Evolutionary conservation across 768 basidiomycete genomes (phyloP).

Genomic region (Mycena crocata): DNA sequence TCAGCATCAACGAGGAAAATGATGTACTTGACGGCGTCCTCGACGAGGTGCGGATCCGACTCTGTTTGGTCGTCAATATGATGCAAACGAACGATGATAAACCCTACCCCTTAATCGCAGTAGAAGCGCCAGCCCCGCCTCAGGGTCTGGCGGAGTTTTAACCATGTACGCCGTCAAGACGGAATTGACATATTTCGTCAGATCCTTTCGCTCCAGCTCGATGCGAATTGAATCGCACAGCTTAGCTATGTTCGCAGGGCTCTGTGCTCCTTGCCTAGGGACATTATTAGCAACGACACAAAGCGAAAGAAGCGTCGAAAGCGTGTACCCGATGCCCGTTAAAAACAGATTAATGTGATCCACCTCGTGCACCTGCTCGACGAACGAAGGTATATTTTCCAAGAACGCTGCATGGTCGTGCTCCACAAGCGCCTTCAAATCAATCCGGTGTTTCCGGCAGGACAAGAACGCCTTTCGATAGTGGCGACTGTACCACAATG

Average conservation of each 20-base stretch:
- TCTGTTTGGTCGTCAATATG: conserved; percentile 45
- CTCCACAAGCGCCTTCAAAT: conserved; percentile 89
- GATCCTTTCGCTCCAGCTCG: conserved; percentile 77
- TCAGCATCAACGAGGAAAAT: conserved; percentile 98
- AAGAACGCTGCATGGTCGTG: conserved; percentile 79
- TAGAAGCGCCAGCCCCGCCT: conserved; percentile 81
- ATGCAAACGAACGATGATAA: conserved; percentile 2
- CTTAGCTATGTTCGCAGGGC: conserved; percentile 68
- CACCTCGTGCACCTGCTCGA: conserved; percentile 89
- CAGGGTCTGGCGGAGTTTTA: conserved; percentile 91
- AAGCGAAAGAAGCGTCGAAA: conserved; percentile 10
- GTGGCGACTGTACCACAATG: conserved; percentile 60
- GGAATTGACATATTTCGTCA: conserved; percentile 87
- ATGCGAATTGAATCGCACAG: conserved; percentile 83
- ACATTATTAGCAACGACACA: conserved; percentile 18
- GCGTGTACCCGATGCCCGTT: conserved; percentile 79
- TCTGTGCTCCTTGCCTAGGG: conserved; percentile 68
- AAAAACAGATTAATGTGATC: conserved; percentile 95
- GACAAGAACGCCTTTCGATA: conserved; percentile 92
- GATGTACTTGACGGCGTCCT: conserved; percentile 98
- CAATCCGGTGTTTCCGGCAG: conserved; percentile 94
- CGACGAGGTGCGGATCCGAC: conserved; percentile 79
- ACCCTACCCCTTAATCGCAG: conserved; percentile 80
- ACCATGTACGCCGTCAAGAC: conserved; percentile 94
- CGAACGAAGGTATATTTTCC: conserved; percentile 69